Evolutionary conservation across 1,139 yeast genomes (phyloP), one percentile per base, ranked within the genome.

Genomic region (Meyerozyma smithsonii): DNA sequence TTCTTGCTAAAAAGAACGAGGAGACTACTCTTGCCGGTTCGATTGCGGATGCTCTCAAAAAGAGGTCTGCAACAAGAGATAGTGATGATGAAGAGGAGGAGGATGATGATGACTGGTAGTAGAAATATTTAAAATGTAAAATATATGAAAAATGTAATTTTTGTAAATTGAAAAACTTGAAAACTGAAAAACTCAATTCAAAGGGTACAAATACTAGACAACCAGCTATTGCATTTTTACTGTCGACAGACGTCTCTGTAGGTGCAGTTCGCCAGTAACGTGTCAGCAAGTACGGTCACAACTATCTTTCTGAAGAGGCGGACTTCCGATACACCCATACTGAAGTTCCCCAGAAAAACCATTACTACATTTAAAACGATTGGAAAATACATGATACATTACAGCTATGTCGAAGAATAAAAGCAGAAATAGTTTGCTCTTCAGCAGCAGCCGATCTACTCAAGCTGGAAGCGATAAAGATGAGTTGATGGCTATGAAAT

Each of bases 21-120:
- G 86, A 81, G 46, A 66, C 75, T 5, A 64, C 72, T 3, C 71
- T 88, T 54, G 95, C 95, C 12, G 92, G 89, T 5, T 92, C 94
- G 5, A 70, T 90, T 46, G 97, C 97, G 0, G 87, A 86, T 47
- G 97, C 97, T 0, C 74, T 92, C 52, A 87, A 83, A 55, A 85
- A 82, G 38, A 77, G 95, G 56, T 87, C 85, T 35, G 84, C 87
- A 39, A 83, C 84, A 50, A 77, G 86, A 44, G 77, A 69, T 39
- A 84, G 81, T 39, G 84, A 82, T 48, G 92, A 81, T 35, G 92
- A 82, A 14, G 95, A 85, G 34, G 88, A 79, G 11, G 88, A 77
- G 19, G 86, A 79, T 32, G 89, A 83, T 44, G 69, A 64, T 66
- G 61, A 25, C 15, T 33, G 20, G 30, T 24, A 15, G 30, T 8